Evolutionary conservation across 306 rosid genomes (phyloP), one percentile per base, ranked within the genome.

Genomic region (Calophaca sinica): DNA sequence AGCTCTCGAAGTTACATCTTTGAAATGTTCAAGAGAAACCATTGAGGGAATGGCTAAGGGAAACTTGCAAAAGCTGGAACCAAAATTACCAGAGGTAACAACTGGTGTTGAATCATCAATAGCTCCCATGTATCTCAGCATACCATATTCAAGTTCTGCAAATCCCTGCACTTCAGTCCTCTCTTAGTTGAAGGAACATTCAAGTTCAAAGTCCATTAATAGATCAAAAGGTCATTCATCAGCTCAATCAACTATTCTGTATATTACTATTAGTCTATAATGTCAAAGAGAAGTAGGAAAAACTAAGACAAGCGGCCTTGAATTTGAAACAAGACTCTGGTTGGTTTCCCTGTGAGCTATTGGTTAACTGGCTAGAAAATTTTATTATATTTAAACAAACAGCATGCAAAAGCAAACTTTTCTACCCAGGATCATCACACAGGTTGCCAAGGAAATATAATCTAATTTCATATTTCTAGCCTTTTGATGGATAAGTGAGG

Each of bases 131-230:
- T 88, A 89, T 13, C 91, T 83, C 79, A 93, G 81, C 97, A 93
- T 89, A 46, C 94, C 97, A 52, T 91, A 93, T 78, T 93, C 98
- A 62, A 93, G 97, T 74, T 93, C 97, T 7, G 98, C 98, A 78
- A 93, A 91, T 36, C 94, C 98, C 98, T 91, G 82, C 87, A 79
- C 7, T 79, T 66, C 57, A 72, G 8, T 29, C 54, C 69, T 70
- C 20, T 31, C 36, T 72, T 80, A 49, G 66, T 31, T 10, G 61
- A 75, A 71, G 73, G 66, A 62, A 53, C 62, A 71, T 35, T 26
- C 50, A 58, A 59, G 62, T 79, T 71, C 52, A 79, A 72, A 53
- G 39, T 60, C 60, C 65, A 65, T 14, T 58, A 28, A 41, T 12
- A 33, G 49, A 28, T 63, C 33, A 42, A 41, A 33, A 52, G 41